These are phyloP conservation scores for Colletotrichum caudatum DNA, from an alignment of 2,329 filamentous ascomycete genomes.

Conservation along the genomic window DNA sequence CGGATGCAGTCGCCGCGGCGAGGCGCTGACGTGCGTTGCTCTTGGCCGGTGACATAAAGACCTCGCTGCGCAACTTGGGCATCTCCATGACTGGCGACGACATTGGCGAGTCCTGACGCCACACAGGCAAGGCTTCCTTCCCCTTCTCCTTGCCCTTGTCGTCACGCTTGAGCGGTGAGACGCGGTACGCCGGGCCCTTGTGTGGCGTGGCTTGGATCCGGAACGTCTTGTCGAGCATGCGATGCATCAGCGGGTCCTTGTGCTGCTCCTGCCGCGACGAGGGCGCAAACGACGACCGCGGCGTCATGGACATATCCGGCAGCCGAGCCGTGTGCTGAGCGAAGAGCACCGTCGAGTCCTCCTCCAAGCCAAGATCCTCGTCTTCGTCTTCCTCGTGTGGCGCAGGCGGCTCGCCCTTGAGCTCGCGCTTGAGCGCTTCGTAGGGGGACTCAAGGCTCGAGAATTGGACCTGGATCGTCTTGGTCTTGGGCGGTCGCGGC, in stretches of 20 bases:
- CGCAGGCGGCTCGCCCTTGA: constrained; percentile 58
- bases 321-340: constrained; percentile 66
- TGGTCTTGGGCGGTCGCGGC: constrained; percentile 68
- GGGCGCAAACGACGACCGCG: constrained; percentile 50
- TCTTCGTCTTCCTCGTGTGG: constrained; percentile 52
- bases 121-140: constrained; percentile 54
- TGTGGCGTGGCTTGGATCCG: constrained; percentile 93
- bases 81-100: constrained; percentile 84
- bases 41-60: constrained; percentile 81
- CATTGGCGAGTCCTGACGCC: constrained; percentile 68
- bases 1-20: constrained; percentile 52
- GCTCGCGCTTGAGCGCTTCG: constrained; percentile 76
- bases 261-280: constrained; percentile 61
- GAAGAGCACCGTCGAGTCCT: constrained; percentile 62
- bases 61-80: constrained; percentile 85
- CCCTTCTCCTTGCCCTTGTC: constrained; percentile 46
- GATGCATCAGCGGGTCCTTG: constrained; percentile 86
- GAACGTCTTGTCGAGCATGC: constrained; percentile 95
- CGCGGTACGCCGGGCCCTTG: constrained; percentile 58
- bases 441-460: constrained; percentile 82
- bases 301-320: constrained; percentile 74
- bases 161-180: constrained; percentile 60
- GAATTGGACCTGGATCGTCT: constrained; percentile 64
- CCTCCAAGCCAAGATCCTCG: constrained; percentile 55
- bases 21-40: constrained; percentile 58